Percentiles rank a stretch among this genome's conserved stretches.
Conservation (phyloP, 176 grass and related monocot genomes). For the Saccharum spontaneum region DNA sequence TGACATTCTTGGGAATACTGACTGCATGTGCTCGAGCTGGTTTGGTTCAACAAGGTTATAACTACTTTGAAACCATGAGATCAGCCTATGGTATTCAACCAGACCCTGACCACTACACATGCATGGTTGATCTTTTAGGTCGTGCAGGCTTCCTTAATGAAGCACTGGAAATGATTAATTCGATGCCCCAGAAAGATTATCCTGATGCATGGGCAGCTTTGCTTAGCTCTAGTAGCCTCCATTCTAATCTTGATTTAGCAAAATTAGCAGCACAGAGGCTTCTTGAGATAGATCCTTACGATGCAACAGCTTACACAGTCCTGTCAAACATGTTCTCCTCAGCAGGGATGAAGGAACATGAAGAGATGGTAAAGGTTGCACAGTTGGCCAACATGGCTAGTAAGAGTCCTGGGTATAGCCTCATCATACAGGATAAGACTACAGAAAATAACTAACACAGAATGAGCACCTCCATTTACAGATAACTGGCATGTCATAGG, state of each 20-base stretch:
- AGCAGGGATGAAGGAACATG: slow-evolving; percentile 51
- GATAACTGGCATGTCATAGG: neutral
- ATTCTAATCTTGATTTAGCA: slow-evolving; percentile 63
- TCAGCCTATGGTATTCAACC: slow-evolving; percentile 50
- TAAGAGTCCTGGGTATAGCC: slow-evolving; percentile 62
- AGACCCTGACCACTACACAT: slow-evolving; percentile 60
- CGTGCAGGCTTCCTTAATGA: slow-evolving; percentile 58
- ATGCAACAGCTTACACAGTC: slow-evolving; percentile 53
- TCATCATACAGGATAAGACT: slow-evolving; percentile 46
- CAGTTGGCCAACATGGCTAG: slow-evolving; percentile 45
- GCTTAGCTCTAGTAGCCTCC: slow-evolving; percentile 59
- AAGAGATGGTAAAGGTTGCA: slow-evolving; percentile 38
- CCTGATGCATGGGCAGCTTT: slow-evolving; percentile 61
- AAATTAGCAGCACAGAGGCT: slow-evolving; percentile 63
- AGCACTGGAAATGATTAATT: slow-evolving; percentile 60
- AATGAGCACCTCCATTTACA: neutral
- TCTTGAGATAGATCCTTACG: slow-evolving; percentile 53
- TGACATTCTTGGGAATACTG: slow-evolving; percentile 65
- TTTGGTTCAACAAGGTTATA: slow-evolving; percentile 63
- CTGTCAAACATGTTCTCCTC: slow-evolving; percentile 58
- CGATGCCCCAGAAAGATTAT: slow-evolving; percentile 46
- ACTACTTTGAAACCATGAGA: slow-evolving; percentile 58
- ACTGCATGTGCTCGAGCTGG: slow-evolving; percentile 59
- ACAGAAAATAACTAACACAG: slow-evolving; percentile 9
- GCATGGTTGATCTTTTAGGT: slow-evolving; percentile 72